These are phyloP conservation scores for Diaporthe caulivora DNA, from an alignment of 2,329 filamentous ascomycete genomes.

Conservation along the genomic window DNA sequence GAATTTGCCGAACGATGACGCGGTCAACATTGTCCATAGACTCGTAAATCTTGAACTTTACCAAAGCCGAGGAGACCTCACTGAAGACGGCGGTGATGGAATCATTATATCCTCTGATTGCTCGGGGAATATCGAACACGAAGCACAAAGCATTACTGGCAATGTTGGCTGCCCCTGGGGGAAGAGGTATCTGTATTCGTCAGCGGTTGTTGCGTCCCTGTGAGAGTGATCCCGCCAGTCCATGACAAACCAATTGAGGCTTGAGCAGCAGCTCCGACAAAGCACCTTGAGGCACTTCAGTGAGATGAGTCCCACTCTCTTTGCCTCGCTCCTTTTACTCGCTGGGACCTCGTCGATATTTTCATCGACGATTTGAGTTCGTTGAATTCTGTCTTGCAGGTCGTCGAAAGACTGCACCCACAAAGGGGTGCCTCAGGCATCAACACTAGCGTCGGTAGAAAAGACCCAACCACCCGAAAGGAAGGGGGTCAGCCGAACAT, in stretches of 20 bases:
- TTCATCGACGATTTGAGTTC: too few species aligned
- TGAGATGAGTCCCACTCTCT: slow-evolving; percentile 43
- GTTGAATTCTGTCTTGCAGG: too few species aligned
- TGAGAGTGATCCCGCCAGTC: neutral
- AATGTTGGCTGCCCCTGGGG: slow-evolving; percentile 40
- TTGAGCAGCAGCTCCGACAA: slow-evolving; percentile 43
- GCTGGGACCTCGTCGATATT: too few species aligned
- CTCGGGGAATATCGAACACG: slow-evolving; percentile 44
- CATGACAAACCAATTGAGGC: slow-evolving; percentile 42
- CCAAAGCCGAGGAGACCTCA: slow-evolving; percentile 43
- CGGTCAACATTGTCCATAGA: slow-evolving; percentile 42
- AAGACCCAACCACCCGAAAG: too few species aligned
- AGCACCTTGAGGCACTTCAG: slow-evolving; percentile 45
- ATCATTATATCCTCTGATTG: slow-evolving; percentile 43
- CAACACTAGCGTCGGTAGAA: too few species aligned
- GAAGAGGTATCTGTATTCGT: slow-evolving; percentile 41
- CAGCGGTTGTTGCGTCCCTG: neutral
- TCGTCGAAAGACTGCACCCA: too few species aligned
- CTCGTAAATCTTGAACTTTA: slow-evolving; percentile 44
- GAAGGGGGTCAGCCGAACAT: too few species aligned
- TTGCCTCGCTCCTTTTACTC: too few species aligned
- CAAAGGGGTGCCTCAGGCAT: too few species aligned
- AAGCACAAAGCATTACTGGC: slow-evolving; percentile 42
- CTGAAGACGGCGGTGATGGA: slow-evolving; percentile 42
- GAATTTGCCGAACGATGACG: slow-evolving; percentile 39